Conservation (phyloP, 495 filamentous ascomycete genomes). For the Cercophora sp. region DNA sequence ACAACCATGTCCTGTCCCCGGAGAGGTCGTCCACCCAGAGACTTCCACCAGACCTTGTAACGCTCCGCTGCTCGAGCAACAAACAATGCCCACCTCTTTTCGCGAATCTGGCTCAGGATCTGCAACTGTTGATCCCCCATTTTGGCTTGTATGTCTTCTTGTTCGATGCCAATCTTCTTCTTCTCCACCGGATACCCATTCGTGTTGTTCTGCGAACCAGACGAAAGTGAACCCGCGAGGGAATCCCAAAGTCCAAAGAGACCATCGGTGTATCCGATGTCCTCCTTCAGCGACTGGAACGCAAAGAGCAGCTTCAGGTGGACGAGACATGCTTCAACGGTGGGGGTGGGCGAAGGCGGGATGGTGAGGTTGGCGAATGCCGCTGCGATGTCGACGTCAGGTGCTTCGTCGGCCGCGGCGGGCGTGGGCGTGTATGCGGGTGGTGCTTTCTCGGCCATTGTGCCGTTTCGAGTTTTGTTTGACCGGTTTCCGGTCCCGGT, state of each 20-base stretch:
- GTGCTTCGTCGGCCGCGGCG: too few species aligned
- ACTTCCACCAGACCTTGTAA: conserved; percentile 69
- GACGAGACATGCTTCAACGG: conserved; percentile 54
- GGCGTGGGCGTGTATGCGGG: too few species aligned
- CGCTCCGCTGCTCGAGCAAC: conserved; percentile 68
- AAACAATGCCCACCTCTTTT: conserved; percentile 80
- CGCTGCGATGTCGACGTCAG: conserved; percentile 31
- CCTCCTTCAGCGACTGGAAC: conserved; percentile 64
- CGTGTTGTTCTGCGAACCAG: too few species aligned
- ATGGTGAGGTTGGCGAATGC: conserved; percentile 41
- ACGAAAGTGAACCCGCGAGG: conserved; percentile 31
- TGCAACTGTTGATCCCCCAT: conserved; percentile 25
- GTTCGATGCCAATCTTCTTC: conserved; percentile 13
- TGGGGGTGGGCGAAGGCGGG: conserved; percentile 24
- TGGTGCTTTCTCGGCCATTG: too few species aligned
- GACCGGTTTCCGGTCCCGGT: too few species aligned
- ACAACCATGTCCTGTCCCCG: conserved; percentile 30
- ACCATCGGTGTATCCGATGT: conserved; percentile 58
- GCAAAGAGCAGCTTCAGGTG: conserved; percentile 75
- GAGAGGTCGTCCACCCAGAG: conserved; percentile 28
- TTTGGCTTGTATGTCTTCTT: too few species aligned
- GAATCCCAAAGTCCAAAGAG: conserved; percentile 61
- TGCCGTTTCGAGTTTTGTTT: too few species aligned
- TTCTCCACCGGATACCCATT: conserved; percentile 24
- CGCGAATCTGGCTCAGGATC: conserved; percentile 51